Evolutionary conservation across 2,329 filamentous ascomycete species (phyloP).

Genomic region (Fusarium mexicanum): DNA sequence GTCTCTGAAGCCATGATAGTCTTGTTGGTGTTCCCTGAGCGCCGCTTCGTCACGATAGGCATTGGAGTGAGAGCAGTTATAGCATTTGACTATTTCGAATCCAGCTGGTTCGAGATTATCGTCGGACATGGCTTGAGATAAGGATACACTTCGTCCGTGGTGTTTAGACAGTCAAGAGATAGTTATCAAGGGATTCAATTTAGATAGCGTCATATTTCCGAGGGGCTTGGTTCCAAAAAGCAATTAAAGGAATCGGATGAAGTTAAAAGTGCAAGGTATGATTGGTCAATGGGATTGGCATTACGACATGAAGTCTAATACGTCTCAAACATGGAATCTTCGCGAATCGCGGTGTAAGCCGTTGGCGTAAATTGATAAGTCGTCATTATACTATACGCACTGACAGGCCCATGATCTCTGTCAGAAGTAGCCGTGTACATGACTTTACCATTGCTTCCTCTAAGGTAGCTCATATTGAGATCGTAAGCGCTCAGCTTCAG

Average conservation of each 20-base stretch:
- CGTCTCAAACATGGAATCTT: neutral
- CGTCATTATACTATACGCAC: neutral
- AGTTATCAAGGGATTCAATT: accelerated
- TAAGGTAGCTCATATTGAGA: neutral
- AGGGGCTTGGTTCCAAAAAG: neutral
- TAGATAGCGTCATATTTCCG: neutral
- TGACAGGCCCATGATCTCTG: accelerated
- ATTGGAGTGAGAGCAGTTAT: too few species aligned
- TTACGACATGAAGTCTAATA: neutral
- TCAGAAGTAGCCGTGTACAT: neutral
- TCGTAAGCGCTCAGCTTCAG: neutral
- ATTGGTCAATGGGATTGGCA: neutral
- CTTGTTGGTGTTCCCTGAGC: too few species aligned
- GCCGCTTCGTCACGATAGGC: too few species aligned
- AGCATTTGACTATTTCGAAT: too few species aligned
- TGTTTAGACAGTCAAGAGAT: neutral
- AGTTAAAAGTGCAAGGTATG: neutral
- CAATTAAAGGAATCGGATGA: neutral
- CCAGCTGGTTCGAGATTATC: neutral
- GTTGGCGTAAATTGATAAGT: neutral
- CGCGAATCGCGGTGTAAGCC: neutral
- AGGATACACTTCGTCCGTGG: neutral
- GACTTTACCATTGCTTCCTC: neutral
- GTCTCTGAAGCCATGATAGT: too few species aligned
- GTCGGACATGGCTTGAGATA: neutral